Evolutionary conservation across 23 red algal species (phyloP).

Genomic region (Gracilariopsis chorda): DNA sequence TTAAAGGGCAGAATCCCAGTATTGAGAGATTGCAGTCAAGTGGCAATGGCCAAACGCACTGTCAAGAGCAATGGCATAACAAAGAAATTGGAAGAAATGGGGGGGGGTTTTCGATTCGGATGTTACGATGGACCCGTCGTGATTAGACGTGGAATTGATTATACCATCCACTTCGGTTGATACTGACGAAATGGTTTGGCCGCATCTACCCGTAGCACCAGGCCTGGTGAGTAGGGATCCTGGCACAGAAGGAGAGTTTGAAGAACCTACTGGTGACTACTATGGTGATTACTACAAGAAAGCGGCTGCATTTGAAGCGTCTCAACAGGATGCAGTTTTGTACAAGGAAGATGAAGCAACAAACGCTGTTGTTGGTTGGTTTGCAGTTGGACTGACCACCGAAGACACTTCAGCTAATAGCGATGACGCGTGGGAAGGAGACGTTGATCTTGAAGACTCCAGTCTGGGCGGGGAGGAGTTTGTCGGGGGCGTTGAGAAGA

Average conservation of each 20-base stretch:
- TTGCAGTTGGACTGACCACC: slow-evolving; percentile 39
- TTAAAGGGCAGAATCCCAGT: slow-evolving; percentile 18
- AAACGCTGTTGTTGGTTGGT: slow-evolving; percentile 46
- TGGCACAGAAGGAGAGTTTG: slow-evolving; percentile 62
- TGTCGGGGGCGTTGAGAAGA: neutral
- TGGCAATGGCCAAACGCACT: slow-evolving; percentile 54
- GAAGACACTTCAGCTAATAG: slow-evolving; percentile 24
- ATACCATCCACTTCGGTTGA: slow-evolving; percentile 52
- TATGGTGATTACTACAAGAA: slow-evolving; percentile 92
- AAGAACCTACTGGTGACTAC: slow-evolving; percentile 72
- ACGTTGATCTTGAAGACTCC: slow-evolving; percentile 50
- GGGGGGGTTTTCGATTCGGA: neutral
- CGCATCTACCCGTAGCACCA: slow-evolving; percentile 44
- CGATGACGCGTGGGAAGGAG: slow-evolving; percentile 59
- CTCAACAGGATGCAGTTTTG: slow-evolving; percentile 42
- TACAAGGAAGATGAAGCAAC: slow-evolving; percentile 23
- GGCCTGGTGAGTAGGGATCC: slow-evolving; percentile 69
- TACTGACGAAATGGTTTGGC: slow-evolving; percentile 50
- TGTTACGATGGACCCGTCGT: neutral
- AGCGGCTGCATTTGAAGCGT: slow-evolving; percentile 73
- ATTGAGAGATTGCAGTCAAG: slow-evolving; percentile 69
- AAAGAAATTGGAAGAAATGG: slow-evolving; percentile 49
- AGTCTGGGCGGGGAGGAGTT: neutral
- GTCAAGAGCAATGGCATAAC: slow-evolving; percentile 40
- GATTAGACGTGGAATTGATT: slow-evolving; percentile 7